Base-by-base conservation (phyloP, 352 stramenopile species). In the Pythium scleroteichum region DNA sequence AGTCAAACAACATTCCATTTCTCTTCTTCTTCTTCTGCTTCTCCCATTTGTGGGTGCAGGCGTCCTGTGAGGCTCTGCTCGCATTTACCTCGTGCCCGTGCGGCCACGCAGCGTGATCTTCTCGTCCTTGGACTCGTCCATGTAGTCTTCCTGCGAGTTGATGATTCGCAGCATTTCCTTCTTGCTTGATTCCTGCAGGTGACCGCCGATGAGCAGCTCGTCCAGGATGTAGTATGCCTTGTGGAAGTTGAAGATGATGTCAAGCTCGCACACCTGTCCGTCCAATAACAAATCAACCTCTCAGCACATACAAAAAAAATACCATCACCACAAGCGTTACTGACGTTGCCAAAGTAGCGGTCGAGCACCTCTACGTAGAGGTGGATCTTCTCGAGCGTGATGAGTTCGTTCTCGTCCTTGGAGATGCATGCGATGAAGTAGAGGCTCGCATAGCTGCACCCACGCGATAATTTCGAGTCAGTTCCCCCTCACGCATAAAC, bases 231-330 rank as follows among this genome's bases (percentile, higher is more conserved):
- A 98, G 77, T 99, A 99, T 19, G 98, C 97, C 85, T 99, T 99
- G 82, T 99, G 97, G 78, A 99, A 99, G 82, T 99, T 99, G 82
- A 99, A 99, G 54, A 99, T 99, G 76, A 99, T 99, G 73, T 99
- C 91, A 45, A 97, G 73, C 70, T 97, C 90, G 53, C 87, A 96
- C 53, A 91, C 88, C 87, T 92, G 49, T 13, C 2, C n/a, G 17
- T 7, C 29, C 20, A 49, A 20, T 29, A 20, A 29, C 20, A 49
- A 17, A 39, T n/a, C n/a, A n/a, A n/a, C n/a, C n/a, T n/a, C n/a
- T n/a, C n/a, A n/a, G n/a, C n/a, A 23, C 26, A 5, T 5, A 26
- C 24, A 39, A 13, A n/a, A 7, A 17, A 5, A 52, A 26, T 14
- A 14, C 20, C 19, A 55, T 16, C 10, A 45, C 5, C 13, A 41